phyloP scores from a whole-genome alignment of 352 stramenopile genomes.

The Elongisporangium anandrum region DNA sequence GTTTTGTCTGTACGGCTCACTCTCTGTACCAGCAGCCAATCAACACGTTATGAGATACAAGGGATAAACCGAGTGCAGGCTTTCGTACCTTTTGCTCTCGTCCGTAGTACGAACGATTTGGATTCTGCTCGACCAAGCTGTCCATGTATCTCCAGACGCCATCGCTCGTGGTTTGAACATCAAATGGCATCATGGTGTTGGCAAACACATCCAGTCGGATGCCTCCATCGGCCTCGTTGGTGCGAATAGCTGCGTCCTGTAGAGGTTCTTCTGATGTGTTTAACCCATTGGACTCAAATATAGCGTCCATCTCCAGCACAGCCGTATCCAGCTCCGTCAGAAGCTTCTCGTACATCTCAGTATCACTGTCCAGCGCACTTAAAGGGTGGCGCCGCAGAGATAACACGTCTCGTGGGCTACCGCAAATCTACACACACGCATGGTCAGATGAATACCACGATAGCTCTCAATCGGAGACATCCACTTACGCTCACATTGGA shows the following conservation, averaged over 20 bases:
- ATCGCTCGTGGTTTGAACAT: constrained; percentile 21
- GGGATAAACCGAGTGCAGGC: constrained; percentile 1
- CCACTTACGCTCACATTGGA: constrained; percentile 27
- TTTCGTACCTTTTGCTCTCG: constrained; percentile 21
- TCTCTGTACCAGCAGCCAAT: constrained; percentile 26
- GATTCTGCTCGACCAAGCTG: constrained; percentile 28
- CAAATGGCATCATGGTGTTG: constrained; percentile 34
- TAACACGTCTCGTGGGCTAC: too few species aligned
- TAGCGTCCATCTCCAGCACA: constrained; percentile 20
- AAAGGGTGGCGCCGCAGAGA: constrained; percentile 6
- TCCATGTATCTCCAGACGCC: constrained; percentile 29
- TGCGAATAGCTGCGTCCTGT: constrained; percentile 24
- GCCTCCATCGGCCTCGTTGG: constrained; percentile 20
- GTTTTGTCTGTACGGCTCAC: constrained; percentile 35
- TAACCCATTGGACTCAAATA: constrained; percentile 32
- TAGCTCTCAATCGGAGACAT: neutral
- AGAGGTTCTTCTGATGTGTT: constrained; percentile 21
- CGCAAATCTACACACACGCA: too few species aligned
- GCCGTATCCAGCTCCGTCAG: constrained; percentile 22
- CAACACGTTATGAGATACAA: constrained; percentile 2
- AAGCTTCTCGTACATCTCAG: constrained; percentile 23
- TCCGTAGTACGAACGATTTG: constrained; percentile 31
- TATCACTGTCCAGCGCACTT: constrained; percentile 18
- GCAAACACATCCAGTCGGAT: constrained; percentile 35
- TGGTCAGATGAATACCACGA: too few species aligned